phyloP scores from a whole-genome alignment of 176 grass and related monocot genomes.

The Aechmea fasciata region DNA sequence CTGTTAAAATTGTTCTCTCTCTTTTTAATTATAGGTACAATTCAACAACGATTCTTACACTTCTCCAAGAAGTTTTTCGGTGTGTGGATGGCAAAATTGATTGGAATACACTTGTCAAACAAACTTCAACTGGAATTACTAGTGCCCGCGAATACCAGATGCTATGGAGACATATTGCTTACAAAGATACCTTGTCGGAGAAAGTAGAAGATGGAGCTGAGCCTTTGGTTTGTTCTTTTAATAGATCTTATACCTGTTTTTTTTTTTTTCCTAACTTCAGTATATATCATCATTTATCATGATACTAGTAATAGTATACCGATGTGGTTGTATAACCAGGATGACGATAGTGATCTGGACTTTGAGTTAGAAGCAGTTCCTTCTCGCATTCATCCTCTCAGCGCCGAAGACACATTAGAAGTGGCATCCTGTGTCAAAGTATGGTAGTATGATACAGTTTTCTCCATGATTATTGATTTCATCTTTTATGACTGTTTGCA shows the following conservation, averaged over 20 bases:
- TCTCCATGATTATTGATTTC: no score
- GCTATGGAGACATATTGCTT: conserved; percentile 89
- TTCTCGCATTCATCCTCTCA: not conserved
- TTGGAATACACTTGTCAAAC: conserved; percentile 49
- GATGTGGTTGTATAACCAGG: conserved; percentile 24
- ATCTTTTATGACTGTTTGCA: no score
- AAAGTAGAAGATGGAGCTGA: conserved; percentile 28
- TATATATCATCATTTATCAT: not conserved
- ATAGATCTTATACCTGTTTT: no score
- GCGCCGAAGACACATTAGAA: conserved; percentile 32
- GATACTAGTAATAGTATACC: not conserved
- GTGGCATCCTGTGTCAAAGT: conserved; percentile 64
- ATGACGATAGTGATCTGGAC: conserved; percentile 89
- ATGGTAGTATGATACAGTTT: not conserved
- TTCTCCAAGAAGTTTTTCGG: conserved; percentile 63
- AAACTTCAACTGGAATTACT: conserved; percentile 65
- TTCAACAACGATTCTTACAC: conserved; percentile 52
- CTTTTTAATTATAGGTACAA: conserved; percentile 40
- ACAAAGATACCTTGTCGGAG: conserved; percentile 34
- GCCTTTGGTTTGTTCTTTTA: conserved; percentile 52
- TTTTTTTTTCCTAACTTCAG: no score
- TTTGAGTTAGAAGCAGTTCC: conserved; percentile 64
- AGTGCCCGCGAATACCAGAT: conserved; percentile 87
- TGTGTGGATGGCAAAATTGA: conserved; percentile 37
- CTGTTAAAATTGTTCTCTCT: not conserved